Base-by-base conservation (phyloP, 73 alveolate species). In the Stentor coeruleus region DNA sequence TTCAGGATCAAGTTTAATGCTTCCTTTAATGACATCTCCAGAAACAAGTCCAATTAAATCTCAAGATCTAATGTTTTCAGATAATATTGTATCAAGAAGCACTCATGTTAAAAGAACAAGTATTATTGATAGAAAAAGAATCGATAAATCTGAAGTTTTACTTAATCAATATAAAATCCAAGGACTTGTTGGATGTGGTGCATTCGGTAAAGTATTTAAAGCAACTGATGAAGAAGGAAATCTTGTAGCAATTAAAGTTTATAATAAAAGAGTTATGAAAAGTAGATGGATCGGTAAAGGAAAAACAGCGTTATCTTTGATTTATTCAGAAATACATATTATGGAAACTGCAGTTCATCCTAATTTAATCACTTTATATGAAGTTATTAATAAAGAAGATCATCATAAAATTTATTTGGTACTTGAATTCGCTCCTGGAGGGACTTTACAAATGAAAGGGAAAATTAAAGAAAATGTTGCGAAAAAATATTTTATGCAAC, bases 261-360 rank as follows among this genome's bases (percentile, higher is more conserved):
- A 66, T 66, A 31, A 66, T 66, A 66, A 66, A 66, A 66, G 37
- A 31, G 49, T 66, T 66, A 20, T 66, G n/a, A 20, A 66, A 66
- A 33, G 0, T 11, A 66, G 37, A 66, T 20, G 79, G n/a, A 33
- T 66, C 40, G 39, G 79, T 11, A 66, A 66, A 20, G 36, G 42
- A 40, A 66, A 66, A 66, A 66, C 1, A 1, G 79, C 79, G 11
- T 40, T 66, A 28, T 37, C 20, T 33, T 11, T 28, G 37, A 33
- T 2, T 66, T 20, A 28, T 26, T 37, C n/a, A 26, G 79, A 66
- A 66, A 2, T 66, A 1, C 20, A 66, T 26, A 14, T 66, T 37
- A 40, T 31, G n/a, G n/a, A 0, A 11, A 20, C 40, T 20, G 26
- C 33, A 0, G 33, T 28, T 26, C 79, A 66, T 66, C n/a, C 0